These are phyloP conservation scores for Darksidea phi DNA, from an alignment of 495 filamentous ascomycete species.

Conservation along the genomic window DNA sequence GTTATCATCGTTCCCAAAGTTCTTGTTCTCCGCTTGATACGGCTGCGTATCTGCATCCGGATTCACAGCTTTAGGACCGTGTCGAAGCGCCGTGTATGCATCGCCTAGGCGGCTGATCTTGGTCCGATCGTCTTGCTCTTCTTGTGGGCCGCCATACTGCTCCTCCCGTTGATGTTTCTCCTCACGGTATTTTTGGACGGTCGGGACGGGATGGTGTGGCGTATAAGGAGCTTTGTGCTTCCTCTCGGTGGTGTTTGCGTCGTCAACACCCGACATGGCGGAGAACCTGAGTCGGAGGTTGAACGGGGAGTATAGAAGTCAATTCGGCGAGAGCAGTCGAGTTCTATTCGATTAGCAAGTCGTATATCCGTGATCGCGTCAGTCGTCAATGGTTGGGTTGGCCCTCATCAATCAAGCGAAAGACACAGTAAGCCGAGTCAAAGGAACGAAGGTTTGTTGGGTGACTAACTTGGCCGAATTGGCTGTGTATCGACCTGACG, in stretches of 20 bases:
- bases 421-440: too few relatives aligned
- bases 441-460: too few relatives aligned
- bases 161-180: constrained; percentile 52
- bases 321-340: neutral
- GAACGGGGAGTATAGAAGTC: neutral
- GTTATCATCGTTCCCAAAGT: constrained; percentile 25
- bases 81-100: constrained; percentile 21
- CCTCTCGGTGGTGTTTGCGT: constrained; percentile 47
- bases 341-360: neutral
- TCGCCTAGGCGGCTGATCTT: constrained; percentile 26
- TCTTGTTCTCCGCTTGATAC: constrained; percentile 38
- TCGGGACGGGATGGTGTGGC: constrained; percentile 60
- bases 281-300: neutral
- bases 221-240: constrained; percentile 56
- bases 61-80: constrained; percentile 36
- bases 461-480: too few relatives aligned
- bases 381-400: neutral
- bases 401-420: neutral
- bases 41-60: constrained; percentile 25
- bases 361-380: neutral
- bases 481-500: too few relatives aligned
- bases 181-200: constrained; percentile 60
- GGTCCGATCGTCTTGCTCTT: constrained; percentile 23
- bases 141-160: constrained; percentile 30
- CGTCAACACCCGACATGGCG: constrained; percentile 45